Evolutionary conservation across 2,329 filamentous ascomycete species (phyloP).

Genomic region (Xenoacremonium recifei): DNA sequence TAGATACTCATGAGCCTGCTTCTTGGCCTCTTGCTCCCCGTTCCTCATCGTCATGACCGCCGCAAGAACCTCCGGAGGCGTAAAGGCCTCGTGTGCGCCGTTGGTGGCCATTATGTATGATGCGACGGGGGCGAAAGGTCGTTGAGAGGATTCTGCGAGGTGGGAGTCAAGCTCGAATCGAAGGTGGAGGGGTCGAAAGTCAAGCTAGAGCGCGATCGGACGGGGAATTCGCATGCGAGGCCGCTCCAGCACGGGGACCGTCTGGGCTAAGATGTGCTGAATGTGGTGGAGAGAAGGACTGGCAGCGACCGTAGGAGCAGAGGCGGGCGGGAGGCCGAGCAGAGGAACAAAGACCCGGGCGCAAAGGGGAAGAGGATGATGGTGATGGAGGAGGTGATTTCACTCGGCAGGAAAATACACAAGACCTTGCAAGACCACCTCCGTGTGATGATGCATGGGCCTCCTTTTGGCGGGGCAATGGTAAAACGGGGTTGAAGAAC

Average conservation of each 20-base stretch:
- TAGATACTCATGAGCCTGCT: conserved; percentile 85
- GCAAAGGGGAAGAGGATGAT: conserved; percentile 12
- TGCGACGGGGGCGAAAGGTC: conserved; percentile 6
- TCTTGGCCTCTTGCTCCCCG: conserved; percentile 78
- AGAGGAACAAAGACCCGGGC: conserved; percentile 10
- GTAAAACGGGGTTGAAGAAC: too few species aligned
- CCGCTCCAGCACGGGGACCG: background rate
- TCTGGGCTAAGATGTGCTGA: background rate
- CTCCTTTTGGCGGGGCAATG: conserved; percentile 33
- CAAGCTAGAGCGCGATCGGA: conserved; percentile 21
- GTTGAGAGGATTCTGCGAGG: conserved; percentile 8
- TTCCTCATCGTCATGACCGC: conserved; percentile 92
- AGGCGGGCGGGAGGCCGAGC: conserved; percentile 9
- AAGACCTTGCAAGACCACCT: conserved; percentile 26
- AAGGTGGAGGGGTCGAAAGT: conserved; percentile 6
- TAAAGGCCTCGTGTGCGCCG: conserved; percentile 68
- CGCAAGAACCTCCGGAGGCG: conserved; percentile 72
- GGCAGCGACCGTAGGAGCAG: conserved; percentile 7
- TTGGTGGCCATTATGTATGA: conserved; percentile 62
- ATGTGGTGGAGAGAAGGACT: conserved; percentile 6
- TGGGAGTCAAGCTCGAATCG: too few species aligned
- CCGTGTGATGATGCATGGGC: conserved; percentile 11
- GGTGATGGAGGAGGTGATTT: conserved; percentile 21
- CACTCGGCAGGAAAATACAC: conserved; percentile 27
- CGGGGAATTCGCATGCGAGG: conserved; percentile 25